Conservation (phyloP, 1,284 basidiomycete genomes). For the Heterobasidion occidentale region DNA sequence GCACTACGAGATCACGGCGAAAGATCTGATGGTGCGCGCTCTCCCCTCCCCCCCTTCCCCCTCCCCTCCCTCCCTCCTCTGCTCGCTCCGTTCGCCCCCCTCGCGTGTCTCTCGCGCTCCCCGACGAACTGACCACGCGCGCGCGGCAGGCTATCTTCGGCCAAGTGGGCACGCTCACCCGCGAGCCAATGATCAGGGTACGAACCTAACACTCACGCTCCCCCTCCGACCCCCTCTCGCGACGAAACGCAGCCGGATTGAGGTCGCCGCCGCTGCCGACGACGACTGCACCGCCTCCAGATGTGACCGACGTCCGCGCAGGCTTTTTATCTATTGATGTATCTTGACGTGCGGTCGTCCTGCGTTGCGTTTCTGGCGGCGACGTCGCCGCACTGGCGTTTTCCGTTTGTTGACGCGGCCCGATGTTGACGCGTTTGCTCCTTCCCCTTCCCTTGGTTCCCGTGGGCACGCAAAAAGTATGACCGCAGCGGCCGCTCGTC, state of each 20-base stretch:
- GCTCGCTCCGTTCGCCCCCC: too few relatives aligned
- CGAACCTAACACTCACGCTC: slow-evolving; percentile 30
- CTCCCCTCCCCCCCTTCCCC: not conserved
- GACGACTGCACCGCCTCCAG: too few relatives aligned
- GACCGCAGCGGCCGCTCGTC: slow-evolving; percentile 92
- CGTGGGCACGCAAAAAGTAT: slow-evolving; percentile 54
- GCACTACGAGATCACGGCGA: slow-evolving; percentile 89
- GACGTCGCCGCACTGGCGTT: slow-evolving; percentile 17
- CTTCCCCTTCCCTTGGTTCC: slow-evolving; percentile 8
- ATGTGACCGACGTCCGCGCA: too few relatives aligned
- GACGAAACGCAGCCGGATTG: not conserved
- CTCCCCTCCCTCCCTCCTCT: too few relatives aligned
- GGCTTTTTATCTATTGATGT: too few relatives aligned
- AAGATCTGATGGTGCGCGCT: slow-evolving; percentile 76
- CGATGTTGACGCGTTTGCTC: slow-evolving; percentile 18
- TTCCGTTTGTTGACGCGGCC: slow-evolving; percentile 24
- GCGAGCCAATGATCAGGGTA: slow-evolving; percentile 94
- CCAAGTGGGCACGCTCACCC: slow-evolving; percentile 85
- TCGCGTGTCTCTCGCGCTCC: too few relatives aligned
- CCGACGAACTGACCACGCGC: not conserved
- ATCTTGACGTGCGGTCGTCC: too few relatives aligned
- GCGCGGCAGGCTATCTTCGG: slow-evolving; percentile 76
- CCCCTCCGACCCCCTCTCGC: not conserved
- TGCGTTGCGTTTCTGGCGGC: too few relatives aligned
- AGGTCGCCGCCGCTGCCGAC: too few relatives aligned